A percentile compares a stretch with the other conserved stretches of the same genome.
Conservation (phyloP, 73 alveolate genomes). For the Paramecium sexaurelia region DNA sequence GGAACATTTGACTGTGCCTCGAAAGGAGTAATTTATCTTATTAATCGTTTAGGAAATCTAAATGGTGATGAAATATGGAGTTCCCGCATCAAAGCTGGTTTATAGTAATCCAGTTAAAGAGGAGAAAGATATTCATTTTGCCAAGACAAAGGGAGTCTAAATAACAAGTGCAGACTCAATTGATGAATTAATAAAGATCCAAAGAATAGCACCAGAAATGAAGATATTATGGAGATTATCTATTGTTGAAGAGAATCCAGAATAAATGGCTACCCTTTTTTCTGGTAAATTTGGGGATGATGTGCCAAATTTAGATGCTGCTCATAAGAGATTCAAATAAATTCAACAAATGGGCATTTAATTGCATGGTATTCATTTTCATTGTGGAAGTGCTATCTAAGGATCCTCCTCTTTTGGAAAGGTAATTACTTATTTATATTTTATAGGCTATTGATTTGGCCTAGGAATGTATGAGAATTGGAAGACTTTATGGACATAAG, state of each 20-base stretch:
- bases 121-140: slow-evolving; percentile 57
- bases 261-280: slow-evolving; percentile 45
- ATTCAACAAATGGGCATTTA: slow-evolving; percentile 56
- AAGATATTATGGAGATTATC: slow-evolving; percentile 65
- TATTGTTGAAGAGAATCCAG: slow-evolving; percentile 59
- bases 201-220: slow-evolving; percentile 59
- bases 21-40: slow-evolving; percentile 22
- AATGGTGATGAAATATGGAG: slow-evolving; percentile 58
- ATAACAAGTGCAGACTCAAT: slow-evolving; percentile 62
- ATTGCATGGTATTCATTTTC: slow-evolving; percentile 65
- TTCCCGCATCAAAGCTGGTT: slow-evolving; percentile 47
- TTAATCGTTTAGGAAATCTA: slow-evolving; percentile 39
- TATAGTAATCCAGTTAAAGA: slow-evolving; percentile 64
- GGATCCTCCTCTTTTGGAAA: slow-evolving; percentile 64
- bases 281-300: slow-evolving; percentile 68
- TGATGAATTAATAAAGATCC: slow-evolving; percentile 58
- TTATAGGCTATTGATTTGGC: slow-evolving; percentile 55
- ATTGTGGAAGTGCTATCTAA: slow-evolving; percentile 64
- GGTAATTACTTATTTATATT: not conserved
- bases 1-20: slow-evolving; percentile 69
- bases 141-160: slow-evolving; percentile 34
- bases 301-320: slow-evolving; percentile 19
- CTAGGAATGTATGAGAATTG: slow-evolving; percentile 57
- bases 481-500: slow-evolving; percentile 62
- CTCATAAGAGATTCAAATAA: slow-evolving; percentile 50